phyloP scores from a whole-genome alignment of 257 asterid genomes.

The Datura wrightii region DNA sequence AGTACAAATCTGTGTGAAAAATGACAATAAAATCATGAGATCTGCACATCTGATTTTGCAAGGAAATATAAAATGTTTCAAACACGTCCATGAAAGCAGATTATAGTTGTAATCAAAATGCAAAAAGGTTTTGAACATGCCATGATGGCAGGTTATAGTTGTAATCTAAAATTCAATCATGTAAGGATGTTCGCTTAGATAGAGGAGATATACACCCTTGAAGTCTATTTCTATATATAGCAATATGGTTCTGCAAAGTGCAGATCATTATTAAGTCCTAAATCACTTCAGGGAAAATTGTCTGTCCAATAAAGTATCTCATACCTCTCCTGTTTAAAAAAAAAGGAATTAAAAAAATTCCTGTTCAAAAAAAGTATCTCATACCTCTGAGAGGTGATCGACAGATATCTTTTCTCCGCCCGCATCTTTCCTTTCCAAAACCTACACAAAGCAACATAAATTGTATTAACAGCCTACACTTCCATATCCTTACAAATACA shows the following conservation, averaged over 20 bases:
- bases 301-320: neutral
- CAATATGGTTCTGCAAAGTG: conserved; percentile 24
- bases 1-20: conserved; percentile 65
- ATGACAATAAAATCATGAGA: conserved; percentile 26
- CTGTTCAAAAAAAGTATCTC: neutral
- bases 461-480: conserved; percentile 5
- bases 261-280: conserved; percentile 1
- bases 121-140: neutral
- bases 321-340: conserved; percentile 49
- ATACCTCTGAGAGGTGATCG: conserved; percentile 74
- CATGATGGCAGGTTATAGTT: neutral
- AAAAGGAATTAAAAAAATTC: too few species aligned
- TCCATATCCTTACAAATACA: neutral
- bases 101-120: neutral
- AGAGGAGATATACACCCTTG: neutral
- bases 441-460: conserved; percentile 47
- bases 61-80: conserved; percentile 21
- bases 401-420: conserved; percentile 54
- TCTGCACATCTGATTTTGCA: neutral
- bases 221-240: neutral
- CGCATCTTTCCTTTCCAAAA: conserved; percentile 65
- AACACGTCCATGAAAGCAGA: conserved; percentile 8
- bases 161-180: neutral
- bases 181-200: neutral
- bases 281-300: neutral